phyloP scores from a whole-genome alignment of 345 rosid species.

The Citrus trifoliata region DNA sequence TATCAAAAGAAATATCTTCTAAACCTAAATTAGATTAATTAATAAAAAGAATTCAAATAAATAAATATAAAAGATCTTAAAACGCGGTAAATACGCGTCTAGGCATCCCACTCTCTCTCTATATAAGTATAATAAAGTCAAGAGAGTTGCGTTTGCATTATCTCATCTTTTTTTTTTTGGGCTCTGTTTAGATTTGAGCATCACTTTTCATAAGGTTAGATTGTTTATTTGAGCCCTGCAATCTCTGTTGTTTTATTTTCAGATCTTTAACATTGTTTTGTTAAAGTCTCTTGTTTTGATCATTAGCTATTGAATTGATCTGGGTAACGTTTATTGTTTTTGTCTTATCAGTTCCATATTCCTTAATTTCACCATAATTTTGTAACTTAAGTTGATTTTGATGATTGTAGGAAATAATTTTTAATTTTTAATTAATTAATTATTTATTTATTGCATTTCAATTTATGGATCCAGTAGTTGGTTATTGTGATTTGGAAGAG shows the following conservation, averaged over 20 bases:
- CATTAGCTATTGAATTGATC: neutral
- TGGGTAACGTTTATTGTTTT: neutral
- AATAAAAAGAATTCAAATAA: no score
- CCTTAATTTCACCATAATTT: neutral
- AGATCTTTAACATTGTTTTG: neutral
- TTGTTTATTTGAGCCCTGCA: neutral
- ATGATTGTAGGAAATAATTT: neutral
- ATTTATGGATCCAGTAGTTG: no score
- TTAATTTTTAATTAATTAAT: neutral
- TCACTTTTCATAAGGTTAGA: neutral
- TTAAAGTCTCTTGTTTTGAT: neutral
- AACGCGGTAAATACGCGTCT: neutral
- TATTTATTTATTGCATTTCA: no score
- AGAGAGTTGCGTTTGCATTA: neutral
- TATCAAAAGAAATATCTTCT: no score
- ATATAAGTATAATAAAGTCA: neutral
- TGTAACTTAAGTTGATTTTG: neutral
- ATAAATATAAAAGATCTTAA: no score
- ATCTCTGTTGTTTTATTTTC: no score
- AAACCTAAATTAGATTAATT: no score
- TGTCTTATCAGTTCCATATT: neutral
- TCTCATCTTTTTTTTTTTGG: neutral
- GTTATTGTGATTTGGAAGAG: neutral
- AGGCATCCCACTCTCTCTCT: neutral
- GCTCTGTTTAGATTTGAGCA: neutral